Evolutionary conservation across 495 filamentous ascomycete genomes (phyloP).

Genomic region (Peziza echinospora): DNA sequence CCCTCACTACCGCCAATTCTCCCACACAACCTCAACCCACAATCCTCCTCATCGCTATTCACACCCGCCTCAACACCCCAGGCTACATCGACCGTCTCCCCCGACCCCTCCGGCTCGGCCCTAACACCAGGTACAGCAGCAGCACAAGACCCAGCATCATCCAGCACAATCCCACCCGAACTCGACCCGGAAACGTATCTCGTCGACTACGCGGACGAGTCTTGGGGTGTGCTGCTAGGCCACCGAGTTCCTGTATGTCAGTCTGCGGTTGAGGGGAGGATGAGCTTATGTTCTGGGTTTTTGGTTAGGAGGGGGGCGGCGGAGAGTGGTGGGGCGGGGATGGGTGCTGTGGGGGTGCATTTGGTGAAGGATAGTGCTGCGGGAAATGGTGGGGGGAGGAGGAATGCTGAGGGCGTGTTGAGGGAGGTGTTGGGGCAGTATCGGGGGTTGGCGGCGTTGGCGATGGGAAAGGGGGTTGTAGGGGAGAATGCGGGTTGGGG

Average conservation of each 20-base stretch:
- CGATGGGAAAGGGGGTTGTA: constrained; percentile 11
- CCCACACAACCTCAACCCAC: constrained; percentile 28
- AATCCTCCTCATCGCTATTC: constrained; percentile 27
- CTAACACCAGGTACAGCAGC: constrained; percentile 7
- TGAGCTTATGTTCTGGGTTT: constrained; percentile 48
- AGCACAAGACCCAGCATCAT: background rate
- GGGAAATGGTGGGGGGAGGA: constrained; percentile 34
- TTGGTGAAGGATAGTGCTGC: constrained; percentile 20
- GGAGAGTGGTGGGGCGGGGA: constrained; percentile 30
- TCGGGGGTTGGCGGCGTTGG: constrained; percentile 50
- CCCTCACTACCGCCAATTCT: constrained; percentile 18
- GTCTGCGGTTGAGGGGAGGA: constrained; percentile 39
- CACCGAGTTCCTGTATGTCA: constrained; percentile 50
- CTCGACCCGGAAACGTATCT: constrained; percentile 53
- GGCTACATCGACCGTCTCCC: constrained; percentile 29
- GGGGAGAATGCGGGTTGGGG: background rate
- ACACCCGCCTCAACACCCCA: constrained; percentile 28
- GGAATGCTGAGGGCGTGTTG: constrained; percentile 38
- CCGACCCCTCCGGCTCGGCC: constrained; percentile 29
- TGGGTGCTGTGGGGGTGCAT: constrained; percentile 42
- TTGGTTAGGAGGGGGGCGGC: constrained; percentile 39
- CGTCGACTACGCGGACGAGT: constrained; percentile 56
- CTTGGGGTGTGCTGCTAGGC: constrained; percentile 52
- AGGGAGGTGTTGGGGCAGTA: constrained; percentile 57
- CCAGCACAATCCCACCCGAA: constrained; percentile 22